Conservation (phyloP, 768 basidiomycete genomes). For the Boletus edulis region DNA sequence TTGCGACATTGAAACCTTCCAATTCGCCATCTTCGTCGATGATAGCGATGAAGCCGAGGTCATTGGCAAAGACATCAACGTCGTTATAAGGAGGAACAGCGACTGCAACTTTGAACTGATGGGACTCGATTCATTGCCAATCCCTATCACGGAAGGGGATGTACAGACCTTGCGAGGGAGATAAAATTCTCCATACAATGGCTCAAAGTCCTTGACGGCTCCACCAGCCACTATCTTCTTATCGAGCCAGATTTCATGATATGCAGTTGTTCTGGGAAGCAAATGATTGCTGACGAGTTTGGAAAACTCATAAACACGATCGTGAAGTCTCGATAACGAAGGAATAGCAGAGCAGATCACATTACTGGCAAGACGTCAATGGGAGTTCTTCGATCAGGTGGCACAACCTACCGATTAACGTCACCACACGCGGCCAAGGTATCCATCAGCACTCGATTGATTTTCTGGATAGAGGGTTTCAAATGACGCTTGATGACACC, state of each 20-base stretch:
- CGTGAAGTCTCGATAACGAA: slow-evolving; percentile 81
- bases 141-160: background rate
- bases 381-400: background rate
- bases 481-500: slow-evolving; percentile 97
- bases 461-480: slow-evolving; percentile 94
- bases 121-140: background rate
- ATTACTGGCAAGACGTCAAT: slow-evolving; percentile 50
- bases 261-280: slow-evolving; percentile 87
- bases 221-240: slow-evolving; percentile 95
- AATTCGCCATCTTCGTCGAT: slow-evolving; percentile 72
- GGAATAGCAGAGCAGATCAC: slow-evolving; percentile 92
- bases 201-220: slow-evolving; percentile 91
- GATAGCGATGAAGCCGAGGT: slow-evolving; percentile 96
- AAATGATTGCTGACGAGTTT: slow-evolving; percentile 82
- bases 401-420: slow-evolving; percentile 72
- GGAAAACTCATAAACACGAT: slow-evolving; percentile 79
- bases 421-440: slow-evolving; percentile 98
- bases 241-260: slow-evolving; percentile 99
- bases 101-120: slow-evolving; percentile 94
- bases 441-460: slow-evolving; percentile 87
- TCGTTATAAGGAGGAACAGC: slow-evolving; percentile 97
- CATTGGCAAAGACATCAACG: slow-evolving; percentile 93
- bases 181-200: slow-evolving; percentile 97
- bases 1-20: slow-evolving; percentile 88
- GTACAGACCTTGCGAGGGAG: slow-evolving; percentile 83